Conservation (phyloP, 495 filamentous ascomycete species). For the Tetracladium setigerum region DNA sequence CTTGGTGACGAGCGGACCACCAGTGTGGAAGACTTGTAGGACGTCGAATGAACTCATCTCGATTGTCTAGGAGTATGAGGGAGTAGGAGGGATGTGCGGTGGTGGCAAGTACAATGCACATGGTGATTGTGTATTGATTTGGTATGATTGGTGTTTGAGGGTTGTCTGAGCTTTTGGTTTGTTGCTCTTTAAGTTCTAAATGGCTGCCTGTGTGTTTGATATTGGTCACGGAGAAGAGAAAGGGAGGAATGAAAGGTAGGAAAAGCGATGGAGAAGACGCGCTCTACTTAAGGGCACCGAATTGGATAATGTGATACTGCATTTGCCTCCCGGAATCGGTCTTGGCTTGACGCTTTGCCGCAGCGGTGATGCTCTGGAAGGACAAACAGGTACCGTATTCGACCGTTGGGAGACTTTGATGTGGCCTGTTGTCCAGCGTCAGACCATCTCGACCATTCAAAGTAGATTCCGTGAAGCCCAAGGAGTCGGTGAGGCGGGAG, state of each 20-base stretch:
- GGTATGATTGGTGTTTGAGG: not conserved
- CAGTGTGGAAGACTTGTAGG: conserved; percentile 77
- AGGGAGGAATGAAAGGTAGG: not conserved
- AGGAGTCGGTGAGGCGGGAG: no score
- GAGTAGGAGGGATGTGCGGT: conserved; percentile 87
- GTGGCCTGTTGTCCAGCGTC: no score
- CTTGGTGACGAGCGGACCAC: conserved; percentile 52
- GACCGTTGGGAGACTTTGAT: no score
- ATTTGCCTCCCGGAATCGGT: no score
- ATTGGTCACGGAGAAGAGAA: not conserved
- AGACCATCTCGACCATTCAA: no score
- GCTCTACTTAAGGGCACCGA: not conserved
- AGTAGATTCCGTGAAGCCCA: no score
- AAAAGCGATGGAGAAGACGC: not conserved
- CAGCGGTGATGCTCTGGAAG: no score
- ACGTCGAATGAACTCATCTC: conserved; percentile 90
- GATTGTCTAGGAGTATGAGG: conserved; percentile 83
- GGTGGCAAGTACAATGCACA: conserved; percentile 91
- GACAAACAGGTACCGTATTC: no score
- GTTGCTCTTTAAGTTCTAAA: not conserved
- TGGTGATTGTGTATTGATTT: conserved; percentile 28
- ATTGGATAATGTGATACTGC: no score
- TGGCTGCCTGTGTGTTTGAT: not conserved
- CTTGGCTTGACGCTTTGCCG: no score
- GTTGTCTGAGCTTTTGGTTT: not conserved